Evolutionary conservation across 441 rosid species (phyloP).

Genomic region (Raphanus hybrid): DNA sequence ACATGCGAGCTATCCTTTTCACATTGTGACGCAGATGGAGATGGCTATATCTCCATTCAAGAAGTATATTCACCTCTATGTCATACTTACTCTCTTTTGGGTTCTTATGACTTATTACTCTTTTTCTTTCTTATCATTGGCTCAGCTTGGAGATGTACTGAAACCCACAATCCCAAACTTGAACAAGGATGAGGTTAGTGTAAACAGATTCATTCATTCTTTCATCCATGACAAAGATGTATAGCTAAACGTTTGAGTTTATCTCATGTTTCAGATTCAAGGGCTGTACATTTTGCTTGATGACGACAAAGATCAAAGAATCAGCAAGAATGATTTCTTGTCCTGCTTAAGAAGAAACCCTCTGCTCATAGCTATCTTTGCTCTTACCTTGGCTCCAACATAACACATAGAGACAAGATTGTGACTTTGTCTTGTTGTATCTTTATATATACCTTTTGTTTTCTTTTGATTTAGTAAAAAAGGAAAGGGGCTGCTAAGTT

Average conservation of each 20-base stretch:
- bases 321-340: slow-evolving; percentile 55
- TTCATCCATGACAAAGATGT: background rate
- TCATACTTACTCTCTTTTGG: slow-evolving; percentile 6
- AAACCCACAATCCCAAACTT: slow-evolving; percentile 60
- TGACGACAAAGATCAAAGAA: slow-evolving; percentile 56
- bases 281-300: slow-evolving; percentile 61
- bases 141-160: slow-evolving; percentile 69
- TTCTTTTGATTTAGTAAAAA: slow-evolving; percentile 8
- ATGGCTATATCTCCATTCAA: slow-evolving; percentile 56
- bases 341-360: slow-evolving; percentile 72
- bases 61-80: slow-evolving; percentile 53
- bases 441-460: slow-evolving; percentile 28
- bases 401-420: slow-evolving; percentile 9
- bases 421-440: slow-evolving; percentile 19
- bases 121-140: slow-evolving; percentile 28
- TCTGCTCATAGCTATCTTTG: slow-evolving; percentile 67
- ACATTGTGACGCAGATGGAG: slow-evolving; percentile 55
- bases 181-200: slow-evolving; percentile 61
- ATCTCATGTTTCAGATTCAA: slow-evolving; percentile 54
- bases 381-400: slow-evolving; percentile 42
- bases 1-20: slow-evolving; percentile 70
- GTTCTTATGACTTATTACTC: slow-evolving; percentile 20
- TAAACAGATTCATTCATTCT: slow-evolving; percentile 9
- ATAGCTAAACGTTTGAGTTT: slow-evolving; percentile 23
- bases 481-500: slow-evolving; percentile 36